Evolutionary conservation across 768 basidiomycete species (phyloP), one percentile per base, ranked within the genome.

Genomic region (Psilocybe subaeruginosa): DNA sequence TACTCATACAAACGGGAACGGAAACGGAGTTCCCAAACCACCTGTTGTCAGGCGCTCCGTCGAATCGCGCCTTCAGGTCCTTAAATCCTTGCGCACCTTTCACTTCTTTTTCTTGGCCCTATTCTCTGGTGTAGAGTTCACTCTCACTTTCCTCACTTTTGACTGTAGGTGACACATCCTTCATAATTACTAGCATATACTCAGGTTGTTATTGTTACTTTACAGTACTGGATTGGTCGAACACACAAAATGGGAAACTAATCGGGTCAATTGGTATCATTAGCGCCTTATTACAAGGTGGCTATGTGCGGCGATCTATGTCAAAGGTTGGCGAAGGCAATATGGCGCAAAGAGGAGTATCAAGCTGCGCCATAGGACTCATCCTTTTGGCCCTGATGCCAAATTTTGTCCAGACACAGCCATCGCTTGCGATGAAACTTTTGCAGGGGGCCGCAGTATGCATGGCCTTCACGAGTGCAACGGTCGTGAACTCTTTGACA

Each of bases 81-180:
- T 98, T 54, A 80, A 77, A 65, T 71, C 78, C 8, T 78, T 96
- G 47, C 87, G 89, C 41, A 74, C 77, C 47, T 72, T 92, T 14
- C 96, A 99, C 72, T 90, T 95, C 72, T 73, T 88, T 49, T 99
- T 98, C 79, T 78, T 99, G 61, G 85, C 89, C 55, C 72, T 97
- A 53, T 99, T 99, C 75, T 96, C 96, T 1, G 97, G 96, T 11
- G 86, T 97, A 53, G 97, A 99, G 72, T 98, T 98, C 74, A 99
- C 97, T 0, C 80, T 99, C 19, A 97, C 95, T 0, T 99, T 99
- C 81, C 79, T 98, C 50, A 97, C 92, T 2, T 95, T 93, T 68
- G 92, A 94, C 72, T 74, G 93, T 91, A 76, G 73, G 89, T 81
- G 16, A 8, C 63, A 59, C 63, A 9, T 61, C 5, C 56, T 14